A percentile compares a stretch with the other conserved stretches of the same genome.
Evolutionary conservation across 2,329 filamentous ascomycete genomes (phyloP).

Genomic region (Reticulascus tulasneorum): DNA sequence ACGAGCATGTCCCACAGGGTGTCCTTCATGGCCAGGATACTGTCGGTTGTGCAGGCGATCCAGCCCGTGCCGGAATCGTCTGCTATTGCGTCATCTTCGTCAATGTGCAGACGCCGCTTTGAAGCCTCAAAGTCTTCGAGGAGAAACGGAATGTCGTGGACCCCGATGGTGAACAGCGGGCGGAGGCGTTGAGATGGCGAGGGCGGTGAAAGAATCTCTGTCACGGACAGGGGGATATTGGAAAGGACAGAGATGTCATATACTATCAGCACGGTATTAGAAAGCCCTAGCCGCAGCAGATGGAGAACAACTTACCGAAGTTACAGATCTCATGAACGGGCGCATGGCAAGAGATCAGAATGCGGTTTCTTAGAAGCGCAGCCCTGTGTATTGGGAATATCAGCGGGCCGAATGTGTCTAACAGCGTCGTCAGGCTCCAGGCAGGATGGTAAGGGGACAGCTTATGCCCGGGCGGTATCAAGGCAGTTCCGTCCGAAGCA

Average conservation of each 20-base stretch:
- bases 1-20: conserved; percentile 87
- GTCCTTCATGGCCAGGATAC: conserved; percentile 81
- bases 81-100: conserved; percentile 30
- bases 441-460: conserved; percentile 81
- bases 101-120: conserved; percentile 30
- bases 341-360: conserved; percentile 79
- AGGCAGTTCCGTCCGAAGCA: conserved; percentile 56
- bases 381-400: conserved; percentile 89
- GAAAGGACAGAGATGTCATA: conserved; percentile 93
- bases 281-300: background rate
- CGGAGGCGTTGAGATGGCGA: conserved; percentile 63
- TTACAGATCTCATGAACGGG: conserved; percentile 84
- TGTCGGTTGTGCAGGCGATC: conserved; percentile 95
- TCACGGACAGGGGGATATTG: conserved; percentile 74
- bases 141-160: conserved; percentile 85
- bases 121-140: conserved; percentile 54
- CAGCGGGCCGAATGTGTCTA: conserved; percentile 84
- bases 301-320: conserved; percentile 60
- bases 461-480: conserved; percentile 58
- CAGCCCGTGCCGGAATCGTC: conserved; percentile 62
- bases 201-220: conserved; percentile 62
- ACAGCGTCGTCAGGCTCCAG: conserved; percentile 70
- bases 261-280: conserved; percentile 49
- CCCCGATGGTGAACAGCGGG: conserved; percentile 87
- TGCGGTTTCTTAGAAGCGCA: conserved; percentile 79